phyloP scores from a whole-genome alignment of 768 basidiomycete genomes.

The Boletus pseudopeckii region DNA sequence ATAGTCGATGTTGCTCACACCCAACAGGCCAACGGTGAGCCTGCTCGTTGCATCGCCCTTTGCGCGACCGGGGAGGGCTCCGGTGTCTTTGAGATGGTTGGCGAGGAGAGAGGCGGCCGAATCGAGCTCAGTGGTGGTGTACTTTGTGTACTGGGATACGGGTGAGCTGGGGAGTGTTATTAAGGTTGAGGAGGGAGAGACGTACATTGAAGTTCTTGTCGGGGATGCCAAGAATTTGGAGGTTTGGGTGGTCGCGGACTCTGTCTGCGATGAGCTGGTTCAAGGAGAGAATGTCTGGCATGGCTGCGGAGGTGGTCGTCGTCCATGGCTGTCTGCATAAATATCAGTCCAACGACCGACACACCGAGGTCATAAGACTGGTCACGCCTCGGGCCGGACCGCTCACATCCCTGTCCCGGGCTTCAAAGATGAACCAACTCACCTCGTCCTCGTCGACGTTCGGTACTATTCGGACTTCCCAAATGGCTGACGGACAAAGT shows the following conservation, averaged over 20 bases:
- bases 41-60: slow-evolving; percentile 23
- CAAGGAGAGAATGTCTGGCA: slow-evolving; percentile 24
- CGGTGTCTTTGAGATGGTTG: slow-evolving; percentile 18
- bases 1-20: slow-evolving; percentile 28
- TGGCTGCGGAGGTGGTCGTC: neutral
- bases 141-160: slow-evolving; percentile 20
- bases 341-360: neutral
- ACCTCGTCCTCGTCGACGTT: neutral
- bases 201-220: slow-evolving; percentile 24
- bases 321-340: neutral
- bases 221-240: slow-evolving; percentile 22
- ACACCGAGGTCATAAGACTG: neutral
- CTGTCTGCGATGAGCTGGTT: slow-evolving; percentile 27
- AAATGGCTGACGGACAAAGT: slow-evolving; percentile 16
- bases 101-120: slow-evolving; percentile 27
- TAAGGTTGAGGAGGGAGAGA: neutral
- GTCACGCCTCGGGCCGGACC: neutral
- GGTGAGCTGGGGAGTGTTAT: neutral
- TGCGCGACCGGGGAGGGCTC: slow-evolving; percentile 20
- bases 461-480: neutral
- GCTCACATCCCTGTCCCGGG: too few species aligned
- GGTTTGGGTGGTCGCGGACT: slow-evolving; percentile 18
- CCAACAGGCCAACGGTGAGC: slow-evolving; percentile 26
- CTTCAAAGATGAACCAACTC: neutral
- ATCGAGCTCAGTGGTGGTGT: slow-evolving; percentile 25